Evolutionary conservation across 2,329 filamentous ascomycete species (phyloP).

Genomic region (Penicillium sp.): DNA sequence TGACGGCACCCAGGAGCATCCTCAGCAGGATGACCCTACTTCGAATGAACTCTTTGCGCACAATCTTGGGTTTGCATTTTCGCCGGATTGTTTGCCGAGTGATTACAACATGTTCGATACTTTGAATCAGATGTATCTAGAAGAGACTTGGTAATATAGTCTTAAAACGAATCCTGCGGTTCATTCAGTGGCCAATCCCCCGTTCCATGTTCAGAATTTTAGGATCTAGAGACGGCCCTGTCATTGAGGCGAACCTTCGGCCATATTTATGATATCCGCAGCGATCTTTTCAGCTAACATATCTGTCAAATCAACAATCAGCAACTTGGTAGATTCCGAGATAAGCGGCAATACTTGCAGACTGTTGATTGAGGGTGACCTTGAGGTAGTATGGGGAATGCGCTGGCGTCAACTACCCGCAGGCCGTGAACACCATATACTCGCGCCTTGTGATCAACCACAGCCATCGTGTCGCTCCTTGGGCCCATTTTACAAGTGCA

Average conservation of each 20-base stretch:
- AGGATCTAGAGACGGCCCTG: background rate
- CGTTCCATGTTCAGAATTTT: background rate
- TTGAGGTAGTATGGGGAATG: slow-evolving; percentile 39
- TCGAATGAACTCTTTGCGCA: slow-evolving; percentile 17
- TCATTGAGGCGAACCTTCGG: background rate
- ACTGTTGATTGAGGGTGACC: slow-evolving; percentile 45
- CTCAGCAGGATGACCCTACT: background rate
- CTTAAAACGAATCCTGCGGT: background rate
- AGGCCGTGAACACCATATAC: slow-evolving; percentile 33
- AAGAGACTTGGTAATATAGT: slow-evolving; percentile 19
- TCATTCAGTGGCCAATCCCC: background rate
- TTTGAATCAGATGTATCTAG: slow-evolving; percentile 23
- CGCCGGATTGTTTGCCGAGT: slow-evolving; percentile 18
- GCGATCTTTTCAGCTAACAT: slow-evolving; percentile 47
- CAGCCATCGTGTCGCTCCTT: slow-evolving; percentile 27
- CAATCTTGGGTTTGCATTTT: slow-evolving; percentile 22
- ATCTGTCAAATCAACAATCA: slow-evolving; percentile 24
- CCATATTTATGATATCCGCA: slow-evolving; percentile 23
- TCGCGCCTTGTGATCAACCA: slow-evolving; percentile 31
- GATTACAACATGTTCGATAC: slow-evolving; percentile 27
- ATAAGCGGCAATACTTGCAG: slow-evolving; percentile 27
- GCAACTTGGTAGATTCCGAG: background rate
- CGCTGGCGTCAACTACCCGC: slow-evolving; percentile 39
- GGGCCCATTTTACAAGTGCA: slow-evolving; percentile 37
- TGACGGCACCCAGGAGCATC: background rate